Evolutionary conservation across 2,329 filamentous ascomycete species (phyloP).

Genomic region (Pyrenochaeta sp.): DNA sequence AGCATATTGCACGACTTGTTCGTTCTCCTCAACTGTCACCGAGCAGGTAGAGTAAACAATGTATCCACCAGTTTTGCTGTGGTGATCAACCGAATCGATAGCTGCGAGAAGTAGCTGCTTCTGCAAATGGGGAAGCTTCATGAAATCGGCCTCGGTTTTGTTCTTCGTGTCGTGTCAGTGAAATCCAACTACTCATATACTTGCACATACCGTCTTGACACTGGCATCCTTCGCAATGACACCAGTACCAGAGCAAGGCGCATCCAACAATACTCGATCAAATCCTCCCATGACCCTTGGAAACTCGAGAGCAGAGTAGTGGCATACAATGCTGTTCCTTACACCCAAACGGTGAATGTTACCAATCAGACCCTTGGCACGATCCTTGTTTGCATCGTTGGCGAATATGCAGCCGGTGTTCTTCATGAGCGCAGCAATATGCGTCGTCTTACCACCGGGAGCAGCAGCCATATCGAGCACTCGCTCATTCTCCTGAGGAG

Average conservation of each 20-base stretch:
- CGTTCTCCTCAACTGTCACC: constrained; percentile 93
- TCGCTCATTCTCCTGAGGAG: constrained; percentile 90
- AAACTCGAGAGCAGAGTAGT: constrained; percentile 93
- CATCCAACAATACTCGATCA: constrained; percentile 91
- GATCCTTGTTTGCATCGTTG: constrained; percentile 93
- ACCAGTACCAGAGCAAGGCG: constrained; percentile 94
- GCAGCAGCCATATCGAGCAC: constrained; percentile 95
- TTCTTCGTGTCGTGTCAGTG: constrained; percentile 56
- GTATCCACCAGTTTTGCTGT: constrained; percentile 91
- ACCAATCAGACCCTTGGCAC: constrained; percentile 96
- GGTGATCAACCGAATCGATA: constrained; percentile 93
- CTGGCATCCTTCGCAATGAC: constrained; percentile 97
- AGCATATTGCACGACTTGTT: constrained; percentile 92
- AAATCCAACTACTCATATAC: not conserved
- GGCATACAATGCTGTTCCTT: constrained; percentile 93
- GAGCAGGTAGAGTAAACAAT: constrained; percentile 97
- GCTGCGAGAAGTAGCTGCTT: constrained; percentile 92
- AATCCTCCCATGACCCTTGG: constrained; percentile 95
- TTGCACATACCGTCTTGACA: constrained; percentile 74
- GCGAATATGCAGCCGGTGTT: constrained; percentile 96
- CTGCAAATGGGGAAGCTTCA: constrained; percentile 90
- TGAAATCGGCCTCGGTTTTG: constrained; percentile 95
- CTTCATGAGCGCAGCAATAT: constrained; percentile 96
- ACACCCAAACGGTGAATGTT: constrained; percentile 92
- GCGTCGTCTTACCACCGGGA: constrained; percentile 94